phyloP scores from a whole-genome alignment of 768 basidiomycete genomes.

The Cyathus striatus region DNA sequence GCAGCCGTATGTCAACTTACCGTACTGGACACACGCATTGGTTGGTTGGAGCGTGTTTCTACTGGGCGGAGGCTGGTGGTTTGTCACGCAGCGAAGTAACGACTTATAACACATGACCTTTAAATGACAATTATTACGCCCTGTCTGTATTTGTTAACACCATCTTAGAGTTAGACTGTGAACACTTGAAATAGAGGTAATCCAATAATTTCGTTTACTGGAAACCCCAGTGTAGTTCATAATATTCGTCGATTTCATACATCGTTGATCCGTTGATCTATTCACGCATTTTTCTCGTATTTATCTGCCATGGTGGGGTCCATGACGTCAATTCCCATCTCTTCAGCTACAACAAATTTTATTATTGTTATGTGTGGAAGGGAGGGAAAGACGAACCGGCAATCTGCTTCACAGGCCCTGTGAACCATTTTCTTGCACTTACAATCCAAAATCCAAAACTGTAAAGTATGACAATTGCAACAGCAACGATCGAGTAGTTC shows the following conservation, averaged over 20 bases:
- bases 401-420: constrained; percentile 65
- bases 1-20: constrained; percentile 44
- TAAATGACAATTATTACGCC: too few relatives aligned
- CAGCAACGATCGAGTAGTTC: constrained; percentile 73
- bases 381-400: constrained; percentile 30
- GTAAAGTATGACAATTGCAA: constrained; percentile 65
- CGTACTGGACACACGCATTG: constrained; percentile 49
- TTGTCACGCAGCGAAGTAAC: too few relatives aligned
- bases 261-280: too few relatives aligned
- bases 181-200: too few relatives aligned
- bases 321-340: constrained; percentile 44
- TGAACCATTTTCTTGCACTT: constrained; percentile 71
- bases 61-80: constrained; percentile 31
- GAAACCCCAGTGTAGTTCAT: too few relatives aligned
- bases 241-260: too few relatives aligned
- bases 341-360: constrained; percentile 30
- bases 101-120: too few relatives aligned
- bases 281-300: constrained; percentile 8
- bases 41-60: constrained; percentile 34
- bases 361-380: background rate
- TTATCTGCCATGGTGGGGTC: constrained; percentile 21
- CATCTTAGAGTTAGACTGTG: too few relatives aligned
- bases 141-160: too few relatives aligned
- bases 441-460: constrained; percentile 66
- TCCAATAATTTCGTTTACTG: too few relatives aligned